phyloP scores from a whole-genome alignment of 2,329 filamentous ascomycete species.

The Fonsecaea multimorphosa region DNA sequence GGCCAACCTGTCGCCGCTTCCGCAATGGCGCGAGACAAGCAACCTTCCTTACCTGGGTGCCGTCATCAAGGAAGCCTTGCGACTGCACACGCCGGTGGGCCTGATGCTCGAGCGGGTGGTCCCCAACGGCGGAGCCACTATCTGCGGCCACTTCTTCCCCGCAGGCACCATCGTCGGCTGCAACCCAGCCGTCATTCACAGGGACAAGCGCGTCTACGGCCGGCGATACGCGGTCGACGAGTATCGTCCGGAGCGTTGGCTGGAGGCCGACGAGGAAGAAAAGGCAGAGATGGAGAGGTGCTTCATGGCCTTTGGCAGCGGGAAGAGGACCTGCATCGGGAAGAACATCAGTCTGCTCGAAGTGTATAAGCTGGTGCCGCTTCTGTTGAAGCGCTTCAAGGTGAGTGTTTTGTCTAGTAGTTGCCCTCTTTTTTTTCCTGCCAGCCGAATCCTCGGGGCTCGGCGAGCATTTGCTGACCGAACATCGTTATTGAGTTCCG shows the following conservation, averaged over 20 bases:
- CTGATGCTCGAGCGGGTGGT: slow-evolving; percentile 75
- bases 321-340: slow-evolving; percentile 25
- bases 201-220: slow-evolving; percentile 53
- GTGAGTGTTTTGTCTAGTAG: neutral
- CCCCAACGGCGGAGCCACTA: slow-evolving; percentile 64
- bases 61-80: slow-evolving; percentile 28
- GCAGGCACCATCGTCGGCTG: slow-evolving; percentile 76
- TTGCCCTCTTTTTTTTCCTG: neutral
- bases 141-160: slow-evolving; percentile 69
- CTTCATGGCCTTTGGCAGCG: slow-evolving; percentile 16
- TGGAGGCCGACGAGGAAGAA: slow-evolving; percentile 19
- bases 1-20: slow-evolving; percentile 40
- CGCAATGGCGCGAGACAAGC: slow-evolving; percentile 27
- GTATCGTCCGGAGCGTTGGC: slow-evolving; percentile 42
- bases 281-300: slow-evolving; percentile 12
- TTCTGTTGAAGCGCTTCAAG: slow-evolving; percentile 32
- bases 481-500: neutral
- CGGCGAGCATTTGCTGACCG: neutral
- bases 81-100: slow-evolving; percentile 72
- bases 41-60: slow-evolving; percentile 27
- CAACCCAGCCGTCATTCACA: slow-evolving; percentile 75
- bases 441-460: no score
- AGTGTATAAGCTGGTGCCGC: slow-evolving; percentile 30
- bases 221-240: slow-evolving; percentile 33
- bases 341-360: slow-evolving; percentile 26